phyloP scores from a whole-genome alignment of 2,329 filamentous ascomycete species.

The Diaporthe helianthi region DNA sequence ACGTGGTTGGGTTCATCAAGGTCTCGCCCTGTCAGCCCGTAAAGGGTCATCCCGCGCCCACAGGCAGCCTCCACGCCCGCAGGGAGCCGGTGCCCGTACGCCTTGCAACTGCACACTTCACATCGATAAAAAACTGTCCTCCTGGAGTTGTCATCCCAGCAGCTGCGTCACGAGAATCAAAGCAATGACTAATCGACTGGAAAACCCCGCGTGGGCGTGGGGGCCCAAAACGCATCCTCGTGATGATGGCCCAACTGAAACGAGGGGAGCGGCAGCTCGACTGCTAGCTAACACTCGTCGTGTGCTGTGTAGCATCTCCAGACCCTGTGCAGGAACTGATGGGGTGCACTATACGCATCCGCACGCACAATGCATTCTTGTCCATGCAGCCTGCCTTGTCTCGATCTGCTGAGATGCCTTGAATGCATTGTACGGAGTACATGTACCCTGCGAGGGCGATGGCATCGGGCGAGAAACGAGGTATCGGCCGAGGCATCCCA shows the following conservation, averaged over 20 bases:
- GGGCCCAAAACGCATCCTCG: slow-evolving; percentile 11
- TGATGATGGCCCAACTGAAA: slow-evolving; percentile 15
- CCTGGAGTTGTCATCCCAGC: slow-evolving; percentile 17
- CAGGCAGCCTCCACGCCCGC: slow-evolving; percentile 1
- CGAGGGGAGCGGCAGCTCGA: slow-evolving; percentile 12
- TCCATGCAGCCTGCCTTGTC: not conserved
- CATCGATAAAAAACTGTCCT: slow-evolving; percentile 1
- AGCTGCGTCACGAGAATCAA: slow-evolving; percentile 25
- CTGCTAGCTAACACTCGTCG: not conserved
- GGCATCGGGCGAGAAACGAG: slow-evolving; percentile 13
- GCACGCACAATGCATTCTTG: slow-evolving; percentile 7
- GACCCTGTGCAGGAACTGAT: not conserved
- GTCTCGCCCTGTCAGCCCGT: slow-evolving; percentile 20
- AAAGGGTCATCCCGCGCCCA: not conserved
- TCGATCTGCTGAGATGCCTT: not conserved
- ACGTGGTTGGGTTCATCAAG: slow-evolving; percentile 25
- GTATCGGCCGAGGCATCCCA: slow-evolving; percentile 15
- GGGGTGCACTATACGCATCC: not conserved
- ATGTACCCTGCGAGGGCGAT: not conserved
- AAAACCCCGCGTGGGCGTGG: slow-evolving; percentile 23
- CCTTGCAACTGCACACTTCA: not conserved
- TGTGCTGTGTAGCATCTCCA: not conserved
- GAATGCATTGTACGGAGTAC: not conserved
- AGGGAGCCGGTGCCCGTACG: slow-evolving; percentile 1
- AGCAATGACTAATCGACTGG: slow-evolving; percentile 26